These are phyloP conservation scores for Rubus idaeus DNA, from an alignment of 306 rosid genomes.

Conservation along the genomic window DNA sequence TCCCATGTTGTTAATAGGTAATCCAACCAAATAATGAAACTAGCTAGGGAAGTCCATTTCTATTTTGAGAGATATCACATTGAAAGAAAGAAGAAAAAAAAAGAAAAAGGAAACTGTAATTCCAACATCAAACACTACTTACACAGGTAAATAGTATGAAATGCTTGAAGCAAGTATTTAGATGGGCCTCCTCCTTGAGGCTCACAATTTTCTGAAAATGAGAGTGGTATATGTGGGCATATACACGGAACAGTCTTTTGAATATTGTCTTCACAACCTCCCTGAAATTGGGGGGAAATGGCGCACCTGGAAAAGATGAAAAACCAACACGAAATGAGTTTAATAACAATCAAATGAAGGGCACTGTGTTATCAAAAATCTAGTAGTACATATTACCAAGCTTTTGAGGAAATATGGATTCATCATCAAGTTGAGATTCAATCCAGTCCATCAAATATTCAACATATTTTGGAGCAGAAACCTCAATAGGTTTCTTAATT, in stretches of 20 bases:
- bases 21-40: background rate
- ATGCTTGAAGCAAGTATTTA: slow-evolving; percentile 99
- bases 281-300: slow-evolving; percentile 89
- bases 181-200: slow-evolving; percentile 99
- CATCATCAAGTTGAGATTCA: slow-evolving; percentile 95
- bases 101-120: background rate
- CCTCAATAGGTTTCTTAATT: slow-evolving; percentile 98
- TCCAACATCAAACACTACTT: slow-evolving; percentile 37
- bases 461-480: slow-evolving; percentile 97
- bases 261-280: slow-evolving; percentile 98
- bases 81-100: background rate
- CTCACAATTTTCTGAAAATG: slow-evolving; percentile 99
- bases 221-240: slow-evolving; percentile 97
- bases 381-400: slow-evolving; percentile 55
- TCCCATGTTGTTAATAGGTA: background rate
- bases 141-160: slow-evolving; percentile 96
- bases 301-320: slow-evolving; percentile 60
- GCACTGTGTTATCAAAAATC: slow-evolving; percentile 1
- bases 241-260: slow-evolving; percentile 93
- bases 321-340: background rate
- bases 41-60: background rate
- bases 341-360: slow-evolving; percentile 16
- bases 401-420: slow-evolving; percentile 97
- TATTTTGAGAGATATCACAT: background rate
- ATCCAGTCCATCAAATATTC: slow-evolving; percentile 99